Evolutionary conservation across 2,329 filamentous ascomycete species (phyloP).

Genomic region (Amesomyces nigricolor): DNA sequence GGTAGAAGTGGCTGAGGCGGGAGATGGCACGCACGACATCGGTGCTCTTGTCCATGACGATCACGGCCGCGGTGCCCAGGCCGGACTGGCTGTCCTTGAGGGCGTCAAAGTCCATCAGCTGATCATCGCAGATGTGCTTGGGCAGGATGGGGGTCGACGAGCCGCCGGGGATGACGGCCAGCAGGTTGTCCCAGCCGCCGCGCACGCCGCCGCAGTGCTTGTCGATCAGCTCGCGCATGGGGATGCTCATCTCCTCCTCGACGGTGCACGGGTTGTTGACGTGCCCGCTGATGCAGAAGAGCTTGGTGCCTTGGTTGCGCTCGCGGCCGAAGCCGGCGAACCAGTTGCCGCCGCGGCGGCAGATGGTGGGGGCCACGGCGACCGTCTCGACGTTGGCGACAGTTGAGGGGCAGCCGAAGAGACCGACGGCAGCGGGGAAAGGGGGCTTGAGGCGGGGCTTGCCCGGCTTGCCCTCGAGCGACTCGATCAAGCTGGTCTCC

Average conservation of each 20-base stretch:
- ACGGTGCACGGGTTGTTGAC: slow-evolving; percentile 98
- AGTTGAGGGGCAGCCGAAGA: slow-evolving; percentile 96
- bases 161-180: slow-evolving; percentile 90
- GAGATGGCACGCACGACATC: slow-evolving; percentile 93
- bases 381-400: slow-evolving; percentile 98
- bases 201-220: slow-evolving; percentile 96
- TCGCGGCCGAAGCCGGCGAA: slow-evolving; percentile 92
- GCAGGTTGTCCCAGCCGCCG: slow-evolving; percentile 96
- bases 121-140: slow-evolving; percentile 83
- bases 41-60: slow-evolving; percentile 98
- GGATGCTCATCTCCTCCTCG: slow-evolving; percentile 99
- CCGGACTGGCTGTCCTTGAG: slow-evolving; percentile 97
- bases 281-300: slow-evolving; percentile 96
- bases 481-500: slow-evolving; percentile 97
- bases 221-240: slow-evolving; percentile 91
- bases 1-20: slow-evolving; percentile 92
- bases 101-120: slow-evolving; percentile 98
- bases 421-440: slow-evolving; percentile 93
- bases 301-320: slow-evolving; percentile 94
- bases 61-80: slow-evolving; percentile 93
- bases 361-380: slow-evolving; percentile 91
- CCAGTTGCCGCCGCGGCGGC: slow-evolving; percentile 86
- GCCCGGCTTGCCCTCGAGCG: slow-evolving; percentile 94
- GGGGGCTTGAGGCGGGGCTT: slow-evolving; percentile 98
- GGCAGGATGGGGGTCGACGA: slow-evolving; percentile 95